Percentiles rank a stretch among this genome's conserved stretches.
These are phyloP conservation scores for Fusarium keratoplasticum DNA, from an alignment of 2,329 filamentous ascomycete species.

Conservation along the genomic window DNA sequence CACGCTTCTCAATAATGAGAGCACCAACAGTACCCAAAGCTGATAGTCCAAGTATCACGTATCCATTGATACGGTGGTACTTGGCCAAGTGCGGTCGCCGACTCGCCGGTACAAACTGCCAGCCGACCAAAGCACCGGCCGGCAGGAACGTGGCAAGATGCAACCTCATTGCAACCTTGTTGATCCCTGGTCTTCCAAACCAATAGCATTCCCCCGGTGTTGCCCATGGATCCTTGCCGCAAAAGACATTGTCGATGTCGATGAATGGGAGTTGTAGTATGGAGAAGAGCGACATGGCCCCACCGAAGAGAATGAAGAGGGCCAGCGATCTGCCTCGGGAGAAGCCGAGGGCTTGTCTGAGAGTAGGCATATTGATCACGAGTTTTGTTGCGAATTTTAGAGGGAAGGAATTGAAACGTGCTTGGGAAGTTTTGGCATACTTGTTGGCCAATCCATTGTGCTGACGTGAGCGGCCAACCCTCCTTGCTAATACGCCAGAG, in stretches of 20 bases:
- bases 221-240: background rate
- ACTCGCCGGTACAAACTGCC: slow-evolving; percentile 15
- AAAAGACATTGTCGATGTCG: slow-evolving; percentile 18
- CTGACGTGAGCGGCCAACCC: background rate
- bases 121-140: slow-evolving; percentile 11
- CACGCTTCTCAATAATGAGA: slow-evolving; percentile 7
- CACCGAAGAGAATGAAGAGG: background rate
- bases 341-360: slow-evolving; percentile 7
- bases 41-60: background rate
- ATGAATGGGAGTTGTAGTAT: slow-evolving; percentile 2
- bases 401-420: background rate
- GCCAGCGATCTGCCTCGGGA: background rate
- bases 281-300: slow-evolving; percentile 5
- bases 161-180: slow-evolving; percentile 6
- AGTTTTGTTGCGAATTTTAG: background rate
- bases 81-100: background rate
- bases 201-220: slow-evolving; percentile 10
- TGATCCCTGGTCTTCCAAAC: slow-evolving; percentile 7
- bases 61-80: slow-evolving; percentile 17
- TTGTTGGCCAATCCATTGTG: background rate
- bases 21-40: slow-evolving; percentile 1
- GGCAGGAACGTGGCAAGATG: slow-evolving; percentile 16
- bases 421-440: background rate
- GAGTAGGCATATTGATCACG: background rate
- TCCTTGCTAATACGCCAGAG: no score